Percentiles rank a stretch among this genome's conserved stretches.
These are phyloP conservation scores for Puccinellia tenuiflora DNA, from an alignment of 176 grass and related monocot genomes.

Conservation along the genomic window DNA sequence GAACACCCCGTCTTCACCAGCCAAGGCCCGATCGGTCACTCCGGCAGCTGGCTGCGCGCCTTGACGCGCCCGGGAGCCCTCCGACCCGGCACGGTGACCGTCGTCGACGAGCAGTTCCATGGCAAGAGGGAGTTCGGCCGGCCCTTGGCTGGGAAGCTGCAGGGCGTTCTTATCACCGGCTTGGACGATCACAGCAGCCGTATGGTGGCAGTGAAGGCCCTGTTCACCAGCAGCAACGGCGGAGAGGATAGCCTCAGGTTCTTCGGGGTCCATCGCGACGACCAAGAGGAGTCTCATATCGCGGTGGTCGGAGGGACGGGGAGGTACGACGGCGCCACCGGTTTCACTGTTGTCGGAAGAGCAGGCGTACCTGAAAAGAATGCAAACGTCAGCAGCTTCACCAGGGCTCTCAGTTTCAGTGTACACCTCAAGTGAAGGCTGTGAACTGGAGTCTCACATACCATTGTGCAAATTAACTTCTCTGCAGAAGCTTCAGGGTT, in stretches of 20 bases:
- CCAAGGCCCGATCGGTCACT: slow-evolving; percentile 19
- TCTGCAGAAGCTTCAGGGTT: background rate
- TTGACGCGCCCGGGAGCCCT: slow-evolving; percentile 37
- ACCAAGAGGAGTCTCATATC: slow-evolving; percentile 48
- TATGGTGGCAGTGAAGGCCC: slow-evolving; percentile 56
- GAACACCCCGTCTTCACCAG: slow-evolving; percentile 24
- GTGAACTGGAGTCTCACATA: background rate
- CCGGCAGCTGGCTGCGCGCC: slow-evolving; percentile 36
- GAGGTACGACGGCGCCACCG: slow-evolving; percentile 34
- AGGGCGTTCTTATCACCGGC: slow-evolving; percentile 58
- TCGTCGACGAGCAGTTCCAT: slow-evolving; percentile 48
- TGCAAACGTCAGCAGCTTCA: background rate
- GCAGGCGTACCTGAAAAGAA: background rate
- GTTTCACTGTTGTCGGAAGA: slow-evolving; percentile 40
- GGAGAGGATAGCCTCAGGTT: slow-evolving; percentile 54
- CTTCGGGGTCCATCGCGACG: slow-evolving; percentile 42
- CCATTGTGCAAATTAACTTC: background rate
- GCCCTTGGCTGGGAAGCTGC: slow-evolving; percentile 37
- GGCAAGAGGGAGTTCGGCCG: slow-evolving; percentile 33
- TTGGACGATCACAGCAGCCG: slow-evolving; percentile 29
- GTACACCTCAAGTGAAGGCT: slow-evolving; percentile 41
- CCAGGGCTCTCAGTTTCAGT: slow-evolving; percentile 35
- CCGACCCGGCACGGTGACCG: slow-evolving; percentile 18
- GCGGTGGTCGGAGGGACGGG: slow-evolving; percentile 69
- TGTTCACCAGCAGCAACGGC: slow-evolving; percentile 26